A percentile compares a stretch with the other conserved stretches of the same genome.
phyloP scores from a whole-genome alignment of 345 rosid genomes.

The Dimocarpus longan region DNA sequence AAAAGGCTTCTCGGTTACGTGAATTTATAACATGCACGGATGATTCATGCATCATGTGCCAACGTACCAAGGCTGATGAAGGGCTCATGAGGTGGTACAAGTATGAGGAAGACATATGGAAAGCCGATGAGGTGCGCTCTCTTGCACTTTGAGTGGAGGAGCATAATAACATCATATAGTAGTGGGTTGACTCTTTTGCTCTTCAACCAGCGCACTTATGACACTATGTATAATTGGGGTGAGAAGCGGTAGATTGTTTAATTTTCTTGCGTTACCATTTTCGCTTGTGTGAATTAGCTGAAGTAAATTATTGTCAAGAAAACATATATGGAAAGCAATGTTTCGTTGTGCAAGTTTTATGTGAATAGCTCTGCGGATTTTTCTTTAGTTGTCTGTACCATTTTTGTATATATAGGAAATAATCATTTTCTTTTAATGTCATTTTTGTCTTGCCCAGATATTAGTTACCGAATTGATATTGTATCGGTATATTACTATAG shows the following conservation, averaged over 20 bases:
- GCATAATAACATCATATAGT: constrained; percentile 6
- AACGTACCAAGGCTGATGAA: constrained; percentile 62
- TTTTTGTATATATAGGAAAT: constrained; percentile 8
- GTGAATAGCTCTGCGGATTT: constrained; percentile 1
- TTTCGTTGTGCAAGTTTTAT: background rate
- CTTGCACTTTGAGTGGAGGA: constrained; percentile 45
- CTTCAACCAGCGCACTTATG: background rate
- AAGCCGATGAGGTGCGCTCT: constrained; percentile 64
- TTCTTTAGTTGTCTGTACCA: background rate
- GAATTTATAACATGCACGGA: constrained; percentile 67
- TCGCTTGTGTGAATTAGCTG: background rate
- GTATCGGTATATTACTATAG: background rate
- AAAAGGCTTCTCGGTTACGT: constrained; percentile 56
- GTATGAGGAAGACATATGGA: constrained; percentile 86
- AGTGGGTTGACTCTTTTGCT: background rate
- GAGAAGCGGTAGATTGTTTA: background rate
- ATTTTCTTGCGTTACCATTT: background rate
- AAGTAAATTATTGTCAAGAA: background rate
- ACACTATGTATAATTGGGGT: background rate
- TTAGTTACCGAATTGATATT: background rate
- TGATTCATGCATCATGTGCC: constrained; percentile 68
- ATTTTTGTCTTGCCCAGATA: background rate
- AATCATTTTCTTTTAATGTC: background rate
- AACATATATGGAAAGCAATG: background rate
- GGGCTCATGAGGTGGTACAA: constrained; percentile 89